Evolutionary conservation across 352 stramenopile genomes (phyloP).

Genomic region (Pythium oligandrum): DNA sequence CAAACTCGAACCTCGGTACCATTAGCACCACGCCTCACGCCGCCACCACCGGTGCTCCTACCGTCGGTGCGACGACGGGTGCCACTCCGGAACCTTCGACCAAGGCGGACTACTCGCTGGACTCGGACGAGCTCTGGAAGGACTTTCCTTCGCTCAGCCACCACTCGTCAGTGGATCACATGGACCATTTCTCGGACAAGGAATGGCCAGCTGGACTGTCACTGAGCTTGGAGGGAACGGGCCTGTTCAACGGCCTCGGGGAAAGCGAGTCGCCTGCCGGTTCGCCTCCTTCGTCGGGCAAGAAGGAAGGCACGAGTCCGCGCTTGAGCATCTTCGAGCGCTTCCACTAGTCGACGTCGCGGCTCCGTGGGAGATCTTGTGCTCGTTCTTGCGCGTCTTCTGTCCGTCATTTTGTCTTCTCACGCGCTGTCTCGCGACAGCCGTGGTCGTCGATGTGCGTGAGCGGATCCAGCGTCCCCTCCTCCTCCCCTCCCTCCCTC

Average conservation of each 20-base stretch:
- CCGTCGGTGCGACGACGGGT: conserved; percentile 1
- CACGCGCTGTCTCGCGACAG: not conserved
- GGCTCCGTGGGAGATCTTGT: not conserved
- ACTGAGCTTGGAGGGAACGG: conserved; percentile 46
- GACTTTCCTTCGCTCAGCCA: conserved; percentile 50
- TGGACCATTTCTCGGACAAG: conserved; percentile 30
- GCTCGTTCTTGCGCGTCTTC: conserved; percentile 1
- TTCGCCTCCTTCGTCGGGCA: conserved; percentile 31
- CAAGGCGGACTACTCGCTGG: conserved; percentile 49
- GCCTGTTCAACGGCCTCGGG: conserved; percentile 14
- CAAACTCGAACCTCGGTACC: conserved; percentile 21
- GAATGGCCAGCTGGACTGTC: conserved; percentile 58
- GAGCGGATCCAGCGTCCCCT: not conserved
- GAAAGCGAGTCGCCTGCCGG: conserved; percentile 16
- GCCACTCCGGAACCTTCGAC: conserved; percentile 3
- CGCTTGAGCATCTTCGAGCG: conserved; percentile 79
- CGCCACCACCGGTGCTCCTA: conserved; percentile 13
- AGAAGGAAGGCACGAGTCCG: conserved; percentile 64
- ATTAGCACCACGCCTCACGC: conserved; percentile 25
- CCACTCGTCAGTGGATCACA: conserved; percentile 7
- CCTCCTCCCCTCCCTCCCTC: not conserved
- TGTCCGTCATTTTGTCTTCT: conserved; percentile 21
- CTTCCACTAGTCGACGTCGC: conserved; percentile 57
- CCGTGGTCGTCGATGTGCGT: too few species aligned
- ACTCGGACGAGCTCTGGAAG: conserved; percentile 75